These are phyloP conservation scores for Gossypioides kirkii DNA, from an alignment of 345 rosid genomes.

Conservation along the genomic window DNA sequence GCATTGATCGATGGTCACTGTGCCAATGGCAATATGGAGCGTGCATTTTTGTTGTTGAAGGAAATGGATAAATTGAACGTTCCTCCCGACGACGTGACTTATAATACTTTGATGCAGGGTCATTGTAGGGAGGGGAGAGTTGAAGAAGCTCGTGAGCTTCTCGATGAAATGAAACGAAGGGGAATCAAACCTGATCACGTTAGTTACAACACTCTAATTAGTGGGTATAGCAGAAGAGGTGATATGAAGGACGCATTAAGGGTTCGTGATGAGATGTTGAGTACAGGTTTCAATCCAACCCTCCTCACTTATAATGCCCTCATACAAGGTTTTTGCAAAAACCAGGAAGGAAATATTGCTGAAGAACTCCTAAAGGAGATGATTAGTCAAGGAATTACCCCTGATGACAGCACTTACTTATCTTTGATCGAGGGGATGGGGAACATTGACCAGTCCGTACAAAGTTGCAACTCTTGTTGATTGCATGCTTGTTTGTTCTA, in stretches of 20 bases:
- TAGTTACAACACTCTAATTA: slow-evolving; percentile 82
- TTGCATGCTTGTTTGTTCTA: background rate
- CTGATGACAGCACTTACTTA: slow-evolving; percentile 68
- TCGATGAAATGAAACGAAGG: slow-evolving; percentile 72
- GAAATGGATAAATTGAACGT: slow-evolving; percentile 68
- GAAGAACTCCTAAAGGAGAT: slow-evolving; percentile 77
- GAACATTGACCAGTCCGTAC: slow-evolving; percentile 7
- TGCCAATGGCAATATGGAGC: slow-evolving; percentile 56
- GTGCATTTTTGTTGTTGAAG: slow-evolving; percentile 54
- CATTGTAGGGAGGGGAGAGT: slow-evolving; percentile 74
- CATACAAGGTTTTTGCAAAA: slow-evolving; percentile 71
- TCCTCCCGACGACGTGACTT: slow-evolving; percentile 86
- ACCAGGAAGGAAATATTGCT: slow-evolving; percentile 61
- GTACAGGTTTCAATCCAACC: slow-evolving; percentile 79
- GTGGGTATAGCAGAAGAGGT: slow-evolving; percentile 82
- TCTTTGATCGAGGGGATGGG: slow-evolving; percentile 68
- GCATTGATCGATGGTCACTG: slow-evolving; percentile 80
- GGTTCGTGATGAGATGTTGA: slow-evolving; percentile 84
- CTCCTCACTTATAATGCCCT: slow-evolving; percentile 82
- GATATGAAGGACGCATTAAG: slow-evolving; percentile 69
- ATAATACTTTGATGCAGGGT: slow-evolving; percentile 83
- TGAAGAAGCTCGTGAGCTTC: slow-evolving; percentile 78
- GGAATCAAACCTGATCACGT: slow-evolving; percentile 79
- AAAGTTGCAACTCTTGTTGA: slow-evolving; percentile 10
- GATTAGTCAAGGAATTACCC: slow-evolving; percentile 73